These are phyloP conservation scores for Pichia sp. DNA, from an alignment of 1,139 yeast species.

Conservation along the genomic window DNA sequence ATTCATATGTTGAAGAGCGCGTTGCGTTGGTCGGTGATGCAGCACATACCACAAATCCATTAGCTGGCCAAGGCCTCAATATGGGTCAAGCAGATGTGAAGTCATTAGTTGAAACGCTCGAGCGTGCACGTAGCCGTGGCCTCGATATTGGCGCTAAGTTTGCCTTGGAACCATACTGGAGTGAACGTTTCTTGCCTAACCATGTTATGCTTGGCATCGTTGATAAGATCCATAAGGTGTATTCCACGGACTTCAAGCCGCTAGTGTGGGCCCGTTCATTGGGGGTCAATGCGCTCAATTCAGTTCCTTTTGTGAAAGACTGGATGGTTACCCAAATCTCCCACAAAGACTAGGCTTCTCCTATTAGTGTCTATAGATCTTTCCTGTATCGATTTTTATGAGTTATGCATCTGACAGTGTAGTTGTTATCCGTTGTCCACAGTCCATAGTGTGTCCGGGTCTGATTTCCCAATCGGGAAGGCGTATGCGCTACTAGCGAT, in stretches of 20 bases:
- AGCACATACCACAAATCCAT: constrained; percentile 95
- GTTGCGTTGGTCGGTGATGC: constrained; percentile 96
- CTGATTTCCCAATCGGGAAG: background rate
- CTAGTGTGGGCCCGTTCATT: constrained; percentile 66
- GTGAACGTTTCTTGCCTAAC: constrained; percentile 72
- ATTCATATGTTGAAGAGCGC: constrained; percentile 74
- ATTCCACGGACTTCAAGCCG: constrained; percentile 68
- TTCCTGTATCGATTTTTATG: background rate
- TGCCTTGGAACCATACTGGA: constrained; percentile 80
- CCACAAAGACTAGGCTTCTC: constrained; percentile 6
- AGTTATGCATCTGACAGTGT: background rate
- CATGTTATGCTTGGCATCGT: constrained; percentile 80
- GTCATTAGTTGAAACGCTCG: constrained; percentile 60
- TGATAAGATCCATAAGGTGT: constrained; percentile 86
- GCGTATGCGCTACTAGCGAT: background rate
- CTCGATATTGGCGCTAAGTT: constrained; percentile 81
- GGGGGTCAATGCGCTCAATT: constrained; percentile 67
- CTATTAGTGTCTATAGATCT: background rate
- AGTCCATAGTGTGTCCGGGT: background rate
- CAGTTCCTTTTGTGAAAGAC: constrained; percentile 54
- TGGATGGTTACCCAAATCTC: constrained; percentile 45
- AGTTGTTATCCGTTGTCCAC: background rate
- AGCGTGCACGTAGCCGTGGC: constrained; percentile 67
- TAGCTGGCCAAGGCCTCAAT: constrained; percentile 96
- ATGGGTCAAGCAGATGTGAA: constrained; percentile 98